Evolutionary conservation across 2,329 filamentous ascomycete species (phyloP), one percentile per base, ranked within the genome.

Genomic region (Neophaeococcomyces mojaviensis): DNA sequence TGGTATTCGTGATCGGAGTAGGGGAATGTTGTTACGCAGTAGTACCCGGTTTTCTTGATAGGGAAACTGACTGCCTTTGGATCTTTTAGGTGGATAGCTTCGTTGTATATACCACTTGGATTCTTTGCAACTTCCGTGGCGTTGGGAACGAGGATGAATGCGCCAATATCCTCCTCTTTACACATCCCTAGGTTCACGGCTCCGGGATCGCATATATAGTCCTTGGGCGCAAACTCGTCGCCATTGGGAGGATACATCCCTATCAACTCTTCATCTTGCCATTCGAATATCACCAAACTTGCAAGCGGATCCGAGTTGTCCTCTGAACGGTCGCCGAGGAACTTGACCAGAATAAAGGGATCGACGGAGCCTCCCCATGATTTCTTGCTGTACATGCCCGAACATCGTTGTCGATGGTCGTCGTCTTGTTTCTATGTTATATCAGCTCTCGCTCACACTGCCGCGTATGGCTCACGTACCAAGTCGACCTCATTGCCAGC

Each of bases 201-300:
- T 32, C 79, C 74, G 35, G 82, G 72, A 63, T 86, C 81, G 71
- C 92, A 98, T 54, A 96, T 86, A 52, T 78, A 81, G 59, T 79
- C 71, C 61, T 77, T 77, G 70, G 80, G 56, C 72, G 83, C 79
- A 59, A 75, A 71, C 39, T 68, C 63, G 28, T 74, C 69, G 43
- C 75, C 73, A 13, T 74, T 66, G 22, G 72, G 71, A 41, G 78
- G 71, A 30, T 76, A 74, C 48, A 84, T 75, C 35, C 90, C 89
- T 53, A 98, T 81, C 46, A 90, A 73, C 42, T 79, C 69, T 61
- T 85, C 81, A 61, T 98, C 92, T 55, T 77, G 81, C 87, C 89
- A 98, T 68, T 98, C 90, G 64, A 95, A 98, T 53, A 98, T 83
- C 43, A 95, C 74, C 57, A 96, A 68, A 64, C 88, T 94, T 54